phyloP scores from a whole-genome alignment of 2,329 filamentous ascomycete genomes.

The Calonectria crousiana region DNA sequence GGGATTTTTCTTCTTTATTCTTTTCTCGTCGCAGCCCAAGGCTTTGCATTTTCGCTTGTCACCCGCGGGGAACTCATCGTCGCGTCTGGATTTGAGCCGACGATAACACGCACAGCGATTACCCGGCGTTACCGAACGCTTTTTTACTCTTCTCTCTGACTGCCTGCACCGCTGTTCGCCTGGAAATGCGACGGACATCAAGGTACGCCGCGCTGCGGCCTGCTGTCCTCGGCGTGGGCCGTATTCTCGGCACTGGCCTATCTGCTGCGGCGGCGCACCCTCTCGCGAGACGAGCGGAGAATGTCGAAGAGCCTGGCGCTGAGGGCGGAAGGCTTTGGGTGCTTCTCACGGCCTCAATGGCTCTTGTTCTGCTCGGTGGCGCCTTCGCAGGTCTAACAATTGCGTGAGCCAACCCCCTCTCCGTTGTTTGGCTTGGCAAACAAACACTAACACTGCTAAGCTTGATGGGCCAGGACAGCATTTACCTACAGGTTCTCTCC shows the following conservation, averaged over 20 bases:
- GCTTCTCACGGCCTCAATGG: constrained; percentile 82
- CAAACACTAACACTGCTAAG: constrained; percentile 47
- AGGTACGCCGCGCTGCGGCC: constrained; percentile 59
- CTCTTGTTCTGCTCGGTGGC: constrained; percentile 87
- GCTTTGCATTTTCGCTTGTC: background rate
- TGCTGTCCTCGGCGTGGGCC: constrained; percentile 64
- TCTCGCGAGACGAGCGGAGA: constrained; percentile 50
- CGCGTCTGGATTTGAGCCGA: background rate
- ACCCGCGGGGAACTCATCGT: background rate
- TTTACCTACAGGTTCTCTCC: constrained; percentile 95
- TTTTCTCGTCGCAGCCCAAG: background rate
- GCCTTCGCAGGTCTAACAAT: constrained; percentile 96
- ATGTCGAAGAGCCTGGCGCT: constrained; percentile 60
- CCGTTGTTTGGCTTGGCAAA: constrained; percentile 27
- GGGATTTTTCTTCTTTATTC: background rate
- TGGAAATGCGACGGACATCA: constrained; percentile 45
- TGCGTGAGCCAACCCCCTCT: constrained; percentile 65
- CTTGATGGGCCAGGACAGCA: constrained; percentile 84
- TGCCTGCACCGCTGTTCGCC: background rate
- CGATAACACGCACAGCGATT: background rate
- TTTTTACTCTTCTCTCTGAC: constrained; percentile 18
- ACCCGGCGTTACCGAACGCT: background rate
- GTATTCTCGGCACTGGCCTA: constrained; percentile 63
- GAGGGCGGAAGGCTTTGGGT: constrained; percentile 80
- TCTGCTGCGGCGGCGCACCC: constrained; percentile 64